Evolutionary conservation across 371 early-diverging fungal genomes (phyloP), one percentile per base, ranked within the genome.

Genomic region (Mucor irregularis): DNA sequence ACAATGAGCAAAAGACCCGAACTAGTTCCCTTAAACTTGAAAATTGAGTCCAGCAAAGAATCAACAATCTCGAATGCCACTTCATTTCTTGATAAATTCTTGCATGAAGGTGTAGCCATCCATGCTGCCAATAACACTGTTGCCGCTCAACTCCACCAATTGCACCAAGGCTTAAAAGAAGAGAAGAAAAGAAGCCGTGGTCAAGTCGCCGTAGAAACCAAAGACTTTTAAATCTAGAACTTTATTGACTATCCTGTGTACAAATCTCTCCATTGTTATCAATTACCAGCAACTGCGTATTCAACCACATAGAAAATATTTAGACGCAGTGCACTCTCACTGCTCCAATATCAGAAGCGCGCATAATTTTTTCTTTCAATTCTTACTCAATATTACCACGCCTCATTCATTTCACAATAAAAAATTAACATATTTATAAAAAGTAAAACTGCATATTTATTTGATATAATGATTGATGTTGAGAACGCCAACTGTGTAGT

Each of bases 81-180:
- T 5, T 35, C 61, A 10, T 55, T 69, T 37, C 65, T 79, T 21
- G 76, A 76, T 49, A 68, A 72, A 50, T 79, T 79, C 38, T 50
- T 79, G 19, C 80, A 79, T 35, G 71, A 79, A 13, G 74, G 71
- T 52, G 66, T 73, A 3, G 80, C 80, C 19, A 76, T 79, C 40
- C 80, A 79, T 46, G 71, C 80, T 35, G 72, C 80, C 47, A 74
- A 73, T 51, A 79, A 79, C 42, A 76, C 74, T 33, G 68, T 79
- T 3, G 68, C 76, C 24, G 68, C 80, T 19, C 80, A 79, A 58
- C 69, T 79, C 33, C 74, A 79, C 31, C 74, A 70, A 53, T 55
- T 79, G 16, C 66, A 74, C 35, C 68, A 71, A 56, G 76, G 74
- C 24, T 70, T 79, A 37, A 64, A 66, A 37, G 76, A 76, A 55